Percentiles rank a stretch among this genome's conserved stretches.
Conservation (phyloP, 2,329 filamentous ascomycete genomes). For the Alternaria novae-zelandiae region DNA sequence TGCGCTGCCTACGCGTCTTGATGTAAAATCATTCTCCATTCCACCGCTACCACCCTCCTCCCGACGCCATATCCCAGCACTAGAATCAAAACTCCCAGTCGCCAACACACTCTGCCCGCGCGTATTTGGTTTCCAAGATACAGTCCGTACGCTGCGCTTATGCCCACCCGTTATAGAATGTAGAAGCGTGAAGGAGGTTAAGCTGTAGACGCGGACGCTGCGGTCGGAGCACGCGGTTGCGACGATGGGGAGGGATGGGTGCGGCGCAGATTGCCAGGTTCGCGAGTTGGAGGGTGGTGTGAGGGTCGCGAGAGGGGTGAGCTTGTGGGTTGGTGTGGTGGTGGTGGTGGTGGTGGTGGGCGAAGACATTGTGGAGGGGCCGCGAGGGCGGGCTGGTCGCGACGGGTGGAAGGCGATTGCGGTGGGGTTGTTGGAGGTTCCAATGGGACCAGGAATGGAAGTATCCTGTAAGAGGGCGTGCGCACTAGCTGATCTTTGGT, state of each 20-base stretch:
- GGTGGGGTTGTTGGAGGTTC: neutral
- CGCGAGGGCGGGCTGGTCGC: neutral
- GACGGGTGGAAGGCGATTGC: neutral
- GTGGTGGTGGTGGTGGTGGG: conserved; percentile 13
- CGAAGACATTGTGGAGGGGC: conserved; percentile 25
- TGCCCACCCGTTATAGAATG: conserved; percentile 85
- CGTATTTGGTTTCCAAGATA: conserved; percentile 81
- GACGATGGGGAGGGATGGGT: conserved; percentile 84
- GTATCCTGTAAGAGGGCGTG: accelerated
- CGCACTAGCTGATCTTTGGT: neutral
- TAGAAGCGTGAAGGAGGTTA: conserved; percentile 79
- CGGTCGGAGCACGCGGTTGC: conserved; percentile 89
- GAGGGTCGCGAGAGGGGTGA: conserved; percentile 59
- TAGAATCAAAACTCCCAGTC: conserved; percentile 92
- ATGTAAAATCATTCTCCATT: too few species aligned
- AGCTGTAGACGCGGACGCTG: conserved; percentile 86
- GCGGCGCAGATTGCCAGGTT: conserved; percentile 84
- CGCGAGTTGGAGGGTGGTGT: conserved; percentile 64
- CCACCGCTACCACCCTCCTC: too few species aligned
- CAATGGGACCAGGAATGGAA: neutral
- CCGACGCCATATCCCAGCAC: conserved; percentile 74
- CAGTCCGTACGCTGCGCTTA: conserved; percentile 83
- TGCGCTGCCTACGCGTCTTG: too few species aligned
- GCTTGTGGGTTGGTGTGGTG: conserved; percentile 17
- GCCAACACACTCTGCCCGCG: conserved; percentile 74